Conservation (phyloP, 257 asterid species). For the Haberlea rhodopensis region DNA sequence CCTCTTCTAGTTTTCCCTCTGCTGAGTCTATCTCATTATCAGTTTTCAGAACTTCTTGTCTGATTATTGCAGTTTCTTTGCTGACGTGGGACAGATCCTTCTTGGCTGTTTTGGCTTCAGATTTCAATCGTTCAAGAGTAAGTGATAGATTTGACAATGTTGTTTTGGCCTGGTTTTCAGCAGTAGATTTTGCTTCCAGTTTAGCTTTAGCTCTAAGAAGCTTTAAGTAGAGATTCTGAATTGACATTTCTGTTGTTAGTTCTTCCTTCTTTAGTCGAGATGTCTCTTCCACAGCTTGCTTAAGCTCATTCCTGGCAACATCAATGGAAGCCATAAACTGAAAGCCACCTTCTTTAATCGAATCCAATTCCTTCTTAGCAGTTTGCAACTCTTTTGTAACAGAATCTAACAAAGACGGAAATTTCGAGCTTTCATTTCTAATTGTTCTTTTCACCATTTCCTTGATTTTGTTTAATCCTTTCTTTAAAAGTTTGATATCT, state of each 20-base stretch:
- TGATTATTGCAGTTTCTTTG: slow-evolving; percentile 47
- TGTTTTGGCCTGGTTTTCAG: slow-evolving; percentile 56
- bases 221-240: slow-evolving; percentile 63
- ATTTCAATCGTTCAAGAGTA: slow-evolving; percentile 50
- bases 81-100: slow-evolving; percentile 38
- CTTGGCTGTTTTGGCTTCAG: slow-evolving; percentile 53
- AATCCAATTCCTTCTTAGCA: slow-evolving; percentile 46
- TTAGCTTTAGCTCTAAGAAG: slow-evolving; percentile 63
- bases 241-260: slow-evolving; percentile 43
- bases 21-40: slow-evolving; percentile 53
- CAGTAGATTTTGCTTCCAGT: slow-evolving; percentile 57
- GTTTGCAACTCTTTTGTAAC: slow-evolving; percentile 49
- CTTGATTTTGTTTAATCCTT: slow-evolving; percentile 49
- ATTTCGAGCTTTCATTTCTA: slow-evolving; percentile 4
- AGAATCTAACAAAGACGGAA: slow-evolving; percentile 32
- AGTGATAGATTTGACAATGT: slow-evolving; percentile 45
- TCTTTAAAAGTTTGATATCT: slow-evolving; percentile 50
- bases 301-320: slow-evolving; percentile 53
- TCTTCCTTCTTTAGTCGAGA: slow-evolving; percentile 51
- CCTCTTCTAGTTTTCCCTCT: slow-evolving; percentile 59
- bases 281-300: slow-evolving; percentile 46
- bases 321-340: slow-evolving; percentile 85
- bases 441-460: slow-evolving; percentile 38
- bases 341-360: slow-evolving; percentile 49
- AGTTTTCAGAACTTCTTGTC: slow-evolving; percentile 47